These are phyloP conservation scores for Licmophora abbreviata DNA, from an alignment of 108 stramenopile genomes.

Conservation along the genomic window DNA sequence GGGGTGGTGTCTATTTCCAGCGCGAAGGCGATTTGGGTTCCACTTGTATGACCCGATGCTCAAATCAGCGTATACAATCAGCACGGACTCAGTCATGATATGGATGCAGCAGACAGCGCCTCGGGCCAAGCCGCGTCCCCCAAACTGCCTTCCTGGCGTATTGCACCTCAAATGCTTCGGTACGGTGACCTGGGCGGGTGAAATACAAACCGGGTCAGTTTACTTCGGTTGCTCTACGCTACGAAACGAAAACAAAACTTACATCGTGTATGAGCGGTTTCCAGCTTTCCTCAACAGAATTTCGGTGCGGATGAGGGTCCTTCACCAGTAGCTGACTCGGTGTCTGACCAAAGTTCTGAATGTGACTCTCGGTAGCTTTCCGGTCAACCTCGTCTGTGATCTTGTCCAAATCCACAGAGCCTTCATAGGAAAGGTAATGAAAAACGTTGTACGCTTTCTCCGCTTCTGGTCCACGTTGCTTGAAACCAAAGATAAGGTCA, in stretches of 20 bases:
- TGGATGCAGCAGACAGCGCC: constrained; percentile 57
- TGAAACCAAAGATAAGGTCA: constrained; percentile 95
- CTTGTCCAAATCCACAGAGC: constrained; percentile 91
- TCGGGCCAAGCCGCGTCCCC: constrained; percentile 22
- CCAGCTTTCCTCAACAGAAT: constrained; percentile 35
- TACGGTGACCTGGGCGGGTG: constrained; percentile 17
- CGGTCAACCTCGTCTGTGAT: constrained; percentile 83
- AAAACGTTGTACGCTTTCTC: constrained; percentile 87
- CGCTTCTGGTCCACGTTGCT: constrained; percentile 85
- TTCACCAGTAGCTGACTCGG: constrained; percentile 81
- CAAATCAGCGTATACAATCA: constrained; percentile 62
- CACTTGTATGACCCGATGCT: constrained; percentile 67
- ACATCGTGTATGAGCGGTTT: constrained; percentile 46
- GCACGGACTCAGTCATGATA: constrained; percentile 33
- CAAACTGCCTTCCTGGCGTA: constrained; percentile 69
- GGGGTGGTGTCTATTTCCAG: constrained; percentile 18
- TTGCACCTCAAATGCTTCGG: constrained; percentile 40
- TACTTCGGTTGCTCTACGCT: background rate
- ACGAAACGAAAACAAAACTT: constrained; percentile 10
- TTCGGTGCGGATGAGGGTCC: constrained; percentile 59
- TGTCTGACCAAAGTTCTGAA: constrained; percentile 95
- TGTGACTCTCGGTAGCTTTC: constrained; percentile 86
- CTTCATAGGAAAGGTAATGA: constrained; percentile 95
- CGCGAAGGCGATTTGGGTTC: constrained; percentile 31
- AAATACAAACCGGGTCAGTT: background rate